Evolutionary conservation across 2,329 filamentous ascomycete genomes (phyloP).

Genomic region (Ophiostoma sp.): DNA sequence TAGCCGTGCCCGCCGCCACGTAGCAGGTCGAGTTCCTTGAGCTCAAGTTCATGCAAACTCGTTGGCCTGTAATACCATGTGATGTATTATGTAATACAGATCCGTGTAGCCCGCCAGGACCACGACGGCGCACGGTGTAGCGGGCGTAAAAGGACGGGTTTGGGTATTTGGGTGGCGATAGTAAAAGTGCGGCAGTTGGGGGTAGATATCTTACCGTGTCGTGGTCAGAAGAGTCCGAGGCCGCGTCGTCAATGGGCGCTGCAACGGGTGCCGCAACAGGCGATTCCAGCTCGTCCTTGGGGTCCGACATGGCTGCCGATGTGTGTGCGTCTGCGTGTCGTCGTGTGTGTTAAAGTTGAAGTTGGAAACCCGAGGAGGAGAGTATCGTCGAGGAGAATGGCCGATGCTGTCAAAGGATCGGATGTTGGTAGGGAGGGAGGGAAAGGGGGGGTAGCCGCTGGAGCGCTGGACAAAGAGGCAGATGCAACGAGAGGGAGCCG

Average conservation of each 20-base stretch:
- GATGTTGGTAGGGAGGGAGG: constrained; percentile 1
- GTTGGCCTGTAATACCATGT: constrained; percentile 7
- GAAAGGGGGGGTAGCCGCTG: not conserved
- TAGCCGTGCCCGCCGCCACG: constrained; percentile 13
- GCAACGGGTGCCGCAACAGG: constrained; percentile 17
- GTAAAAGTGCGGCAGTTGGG: not conserved
- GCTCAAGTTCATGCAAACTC: constrained; percentile 19
- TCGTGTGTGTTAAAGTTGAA: not conserved
- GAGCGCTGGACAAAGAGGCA: not conserved
- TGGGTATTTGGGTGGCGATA: not conserved
- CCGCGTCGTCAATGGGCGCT: constrained; percentile 6
- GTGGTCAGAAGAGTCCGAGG: constrained; percentile 23
- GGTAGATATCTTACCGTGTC: constrained; percentile 24
- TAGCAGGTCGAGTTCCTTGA: not conserved
- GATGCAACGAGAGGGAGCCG: not conserved
- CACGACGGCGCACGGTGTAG: not conserved
- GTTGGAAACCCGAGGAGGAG: not conserved
- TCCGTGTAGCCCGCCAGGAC: constrained; percentile 15
- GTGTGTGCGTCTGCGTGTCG: not conserved
- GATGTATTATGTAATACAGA: constrained; percentile 17
- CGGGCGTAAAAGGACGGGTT: not conserved
- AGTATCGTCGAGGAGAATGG: not conserved
- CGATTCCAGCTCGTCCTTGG: constrained; percentile 22
- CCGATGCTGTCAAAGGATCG: not conserved
- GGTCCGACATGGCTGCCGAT: constrained; percentile 23